Evolutionary conservation across 768 basidiomycete genomes (phyloP).

Genomic region (Tricholoma saponaceum): DNA sequence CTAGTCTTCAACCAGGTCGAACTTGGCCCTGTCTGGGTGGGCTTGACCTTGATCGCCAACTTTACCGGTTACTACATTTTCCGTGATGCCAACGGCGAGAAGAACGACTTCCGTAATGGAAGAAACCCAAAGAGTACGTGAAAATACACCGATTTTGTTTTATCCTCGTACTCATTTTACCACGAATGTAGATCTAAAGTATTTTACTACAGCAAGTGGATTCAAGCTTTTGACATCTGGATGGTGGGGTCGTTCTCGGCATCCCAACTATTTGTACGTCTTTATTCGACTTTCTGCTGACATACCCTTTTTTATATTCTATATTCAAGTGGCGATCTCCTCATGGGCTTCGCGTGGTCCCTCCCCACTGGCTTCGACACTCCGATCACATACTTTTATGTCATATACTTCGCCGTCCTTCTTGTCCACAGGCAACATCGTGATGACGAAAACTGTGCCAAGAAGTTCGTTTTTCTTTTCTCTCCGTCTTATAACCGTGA

Average conservation of each 20-base stretch:
- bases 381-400: constrained; percentile 95
- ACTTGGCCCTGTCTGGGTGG: constrained; percentile 58
- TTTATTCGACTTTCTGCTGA: background rate
- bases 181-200: constrained; percentile 11
- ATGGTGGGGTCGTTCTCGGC: constrained; percentile 95
- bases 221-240: constrained; percentile 91
- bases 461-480: constrained; percentile 56
- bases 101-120: constrained; percentile 93
- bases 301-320: background rate
- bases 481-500: background rate
- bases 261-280: constrained; percentile 85
- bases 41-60: constrained; percentile 61
- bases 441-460: constrained; percentile 88
- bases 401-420: constrained; percentile 82
- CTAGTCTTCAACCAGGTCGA: constrained; percentile 86
- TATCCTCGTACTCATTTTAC: background rate
- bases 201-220: constrained; percentile 62
- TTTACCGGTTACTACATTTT: constrained; percentile 87
- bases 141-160: background rate
- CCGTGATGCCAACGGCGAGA: constrained; percentile 83
- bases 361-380: constrained; percentile 89
- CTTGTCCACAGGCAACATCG: constrained; percentile 87
- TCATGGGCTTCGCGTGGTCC: constrained; percentile 93
- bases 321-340: constrained; percentile 63
- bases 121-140: constrained; percentile 85